Evolutionary conservation across 306 rosid genomes (phyloP).

Genomic region (Acacia crassicarpa): DNA sequence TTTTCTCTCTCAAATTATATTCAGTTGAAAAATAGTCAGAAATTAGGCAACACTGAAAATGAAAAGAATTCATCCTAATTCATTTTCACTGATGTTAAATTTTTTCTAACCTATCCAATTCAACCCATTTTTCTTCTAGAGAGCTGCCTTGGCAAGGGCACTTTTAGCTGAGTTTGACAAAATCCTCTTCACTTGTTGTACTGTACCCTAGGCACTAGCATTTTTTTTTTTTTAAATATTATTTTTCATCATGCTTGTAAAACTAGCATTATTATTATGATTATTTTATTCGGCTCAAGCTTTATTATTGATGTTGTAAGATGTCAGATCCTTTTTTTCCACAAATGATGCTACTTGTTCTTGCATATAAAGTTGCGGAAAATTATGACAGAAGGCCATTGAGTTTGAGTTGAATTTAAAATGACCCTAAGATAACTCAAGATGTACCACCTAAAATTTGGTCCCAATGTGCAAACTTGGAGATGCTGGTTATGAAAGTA

Average conservation of each 20-base stretch:
- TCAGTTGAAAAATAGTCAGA: slow-evolving; percentile 45
- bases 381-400: neutral
- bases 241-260: neutral
- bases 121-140: neutral
- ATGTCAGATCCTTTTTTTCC: neutral
- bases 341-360: neutral
- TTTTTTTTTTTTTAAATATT: neutral
- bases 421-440: neutral
- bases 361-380: neutral
- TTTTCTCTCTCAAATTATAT: slow-evolving; percentile 71
- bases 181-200: slow-evolving; percentile 23
- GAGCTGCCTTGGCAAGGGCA: slow-evolving; percentile 13
- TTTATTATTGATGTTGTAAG: neutral
- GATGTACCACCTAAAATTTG: neutral
- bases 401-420: neutral
- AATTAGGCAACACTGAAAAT: slow-evolving; percentile 14
- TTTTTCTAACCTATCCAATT: slow-evolving; percentile 16
- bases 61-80: slow-evolving; percentile 27
- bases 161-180: neutral
- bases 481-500: neutral
- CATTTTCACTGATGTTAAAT: slow-evolving; percentile 18
- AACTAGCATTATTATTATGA: neutral
- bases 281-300: neutral
- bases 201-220: neutral
- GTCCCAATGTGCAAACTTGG: neutral